phyloP scores from a whole-genome alignment of 306 rosid genomes.

The Prunus mume region DNA sequence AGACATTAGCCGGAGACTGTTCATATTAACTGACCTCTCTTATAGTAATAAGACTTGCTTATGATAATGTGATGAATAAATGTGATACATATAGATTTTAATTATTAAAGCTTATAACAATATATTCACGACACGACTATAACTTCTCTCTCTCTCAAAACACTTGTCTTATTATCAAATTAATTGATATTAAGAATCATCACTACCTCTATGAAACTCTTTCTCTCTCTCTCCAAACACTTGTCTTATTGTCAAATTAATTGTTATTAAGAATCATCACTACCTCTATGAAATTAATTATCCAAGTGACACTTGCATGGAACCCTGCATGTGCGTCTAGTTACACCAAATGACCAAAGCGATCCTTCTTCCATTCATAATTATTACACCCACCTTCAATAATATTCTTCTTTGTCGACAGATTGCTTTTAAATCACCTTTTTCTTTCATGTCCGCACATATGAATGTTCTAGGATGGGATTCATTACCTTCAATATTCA shows the following conservation, averaged over 20 bases:
- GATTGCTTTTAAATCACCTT: slow-evolving; percentile 34
- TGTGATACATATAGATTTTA: too few species aligned
- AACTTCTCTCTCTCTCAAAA: neutral
- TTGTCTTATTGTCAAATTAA: neutral
- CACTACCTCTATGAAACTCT: slow-evolving; percentile 10
- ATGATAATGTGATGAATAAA: too few species aligned
- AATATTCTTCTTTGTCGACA: slow-evolving; percentile 26
- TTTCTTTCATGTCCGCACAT: slow-evolving; percentile 6
- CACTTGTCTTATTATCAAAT: neutral
- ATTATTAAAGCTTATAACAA: too few species aligned
- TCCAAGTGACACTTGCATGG: slow-evolving; percentile 36
- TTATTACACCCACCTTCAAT: slow-evolving; percentile 52
- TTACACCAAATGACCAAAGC: slow-evolving; percentile 50
- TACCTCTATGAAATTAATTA: slow-evolving; percentile 14
- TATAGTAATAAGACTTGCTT: too few species aligned
- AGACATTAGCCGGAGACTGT: too few species aligned
- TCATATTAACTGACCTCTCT: too few species aligned
- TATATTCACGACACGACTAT: neutral
- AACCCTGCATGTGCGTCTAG: slow-evolving; percentile 82
- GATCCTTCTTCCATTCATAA: slow-evolving; percentile 30
- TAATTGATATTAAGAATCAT: slow-evolving; percentile 8
- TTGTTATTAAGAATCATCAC: slow-evolving; percentile 8
- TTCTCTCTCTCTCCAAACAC: neutral
- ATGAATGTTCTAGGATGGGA: slow-evolving; percentile 36
- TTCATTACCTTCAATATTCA: slow-evolving; percentile 40